Base-by-base conservation (phyloP, 768 basidiomycete species). In the Rhodosporidiobolus sp. region DNA sequence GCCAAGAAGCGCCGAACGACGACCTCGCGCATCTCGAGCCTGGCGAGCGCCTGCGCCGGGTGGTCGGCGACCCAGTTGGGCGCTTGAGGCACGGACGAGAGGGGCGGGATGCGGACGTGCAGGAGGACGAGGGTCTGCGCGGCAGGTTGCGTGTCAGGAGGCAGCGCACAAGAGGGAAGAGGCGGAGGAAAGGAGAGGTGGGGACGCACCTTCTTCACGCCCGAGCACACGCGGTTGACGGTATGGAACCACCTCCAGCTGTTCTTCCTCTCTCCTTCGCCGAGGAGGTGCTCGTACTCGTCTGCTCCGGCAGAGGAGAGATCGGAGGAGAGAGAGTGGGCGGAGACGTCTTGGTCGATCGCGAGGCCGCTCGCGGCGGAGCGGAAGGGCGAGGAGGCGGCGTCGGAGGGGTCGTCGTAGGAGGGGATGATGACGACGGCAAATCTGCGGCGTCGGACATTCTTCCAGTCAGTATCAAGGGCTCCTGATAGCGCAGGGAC, bases 181-280 rank as follows among this genome's bases (percentile, higher is more conserved):
- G 49, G 52, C 8, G 48, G 24, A 26, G n/a, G 48, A 69, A n/a
- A 43, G 48, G 19, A 17, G 24, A 49, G 11, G 24, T 28, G 14
- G n/a, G 22, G 68, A 20, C 80, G 46, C 30, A 92, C 95, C 87
- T 99, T 99, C 82, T 94, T 92, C 8, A 98, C 95, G 79, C 96
- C 93, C 0, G 92, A 88, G 80, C 95, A 97, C 20, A 97, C 95
- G 49, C 96, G 88, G 79, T 96, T 98, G 72, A 99, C 86, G 1
- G 96, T 99, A 81, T 92, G 93, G 38, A 99, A 85, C 94, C 94
- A 97, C 20, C 91, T 86, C 96, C 96, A 99, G 17, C 88, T 84
- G 78, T 91, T 78, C 58, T 76, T 70, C 63, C 80, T 78, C n/a
- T 78, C 79, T 55, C 72, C 73, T 30, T 77, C 75, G 38, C 65